phyloP scores from a whole-genome alignment of 257 asterid genomes.

The Solanum pennellii region DNA sequence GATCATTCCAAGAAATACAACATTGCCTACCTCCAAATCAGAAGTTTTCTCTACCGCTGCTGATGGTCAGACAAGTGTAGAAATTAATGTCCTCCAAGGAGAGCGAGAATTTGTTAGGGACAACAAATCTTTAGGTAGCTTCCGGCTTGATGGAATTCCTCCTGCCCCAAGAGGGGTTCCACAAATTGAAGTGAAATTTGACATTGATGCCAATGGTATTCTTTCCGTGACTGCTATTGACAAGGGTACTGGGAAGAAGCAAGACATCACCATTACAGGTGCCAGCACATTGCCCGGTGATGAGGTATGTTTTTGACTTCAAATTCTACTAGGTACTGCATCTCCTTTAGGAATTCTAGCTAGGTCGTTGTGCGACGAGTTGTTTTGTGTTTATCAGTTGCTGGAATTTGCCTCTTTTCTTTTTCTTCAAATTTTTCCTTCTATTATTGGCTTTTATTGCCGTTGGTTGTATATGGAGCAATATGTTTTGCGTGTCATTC shows the following conservation, averaged over 20 bases:
- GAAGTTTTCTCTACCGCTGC: constrained; percentile 99
- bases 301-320: constrained; percentile 37
- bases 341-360: not conserved
- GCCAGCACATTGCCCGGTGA: constrained; percentile 95
- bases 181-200: constrained; percentile 93
- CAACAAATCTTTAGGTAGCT: constrained; percentile 95
- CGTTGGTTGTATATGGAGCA: not conserved
- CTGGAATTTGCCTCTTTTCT: not conserved
- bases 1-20: constrained; percentile 87
- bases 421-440: not conserved
- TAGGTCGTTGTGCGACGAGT: not conserved
- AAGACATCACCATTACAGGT: constrained; percentile 94
- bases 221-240: constrained; percentile 87
- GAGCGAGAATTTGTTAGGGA: constrained; percentile 97
- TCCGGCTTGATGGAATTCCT: constrained; percentile 96
- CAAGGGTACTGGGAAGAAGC: constrained; percentile 96
- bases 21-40: constrained; percentile 90
- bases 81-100: constrained; percentile 94
- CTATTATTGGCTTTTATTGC: not conserved
- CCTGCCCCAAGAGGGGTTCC: constrained; percentile 99
- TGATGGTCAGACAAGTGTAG: constrained; percentile 98
- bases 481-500: not conserved
- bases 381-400: not conserved
- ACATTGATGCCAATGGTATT: constrained; percentile 94
- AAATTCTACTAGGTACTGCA: not conserved